Conservation (phyloP, 805 yeast genomes). For the Metschnikowia corniflorae region DNA sequence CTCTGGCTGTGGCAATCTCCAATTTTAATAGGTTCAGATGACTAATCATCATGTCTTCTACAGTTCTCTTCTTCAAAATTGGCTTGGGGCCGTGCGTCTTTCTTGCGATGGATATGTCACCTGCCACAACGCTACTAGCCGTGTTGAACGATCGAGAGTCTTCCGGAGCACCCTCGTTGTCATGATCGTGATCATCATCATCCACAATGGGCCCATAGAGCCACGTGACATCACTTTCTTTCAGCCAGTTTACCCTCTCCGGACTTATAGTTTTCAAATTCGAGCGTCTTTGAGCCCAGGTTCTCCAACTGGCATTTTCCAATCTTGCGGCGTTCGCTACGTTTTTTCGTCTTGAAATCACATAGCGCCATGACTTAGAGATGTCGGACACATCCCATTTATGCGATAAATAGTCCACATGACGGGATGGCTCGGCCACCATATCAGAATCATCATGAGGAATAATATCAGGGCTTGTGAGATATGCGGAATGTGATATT, state of each 20-base stretch:
- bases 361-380: conserved; percentile 93
- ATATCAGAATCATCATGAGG: conserved; percentile 88
- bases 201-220: conserved; percentile 83
- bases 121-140: conserved; percentile 43
- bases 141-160: conserved; percentile 20
- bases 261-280: conserved; percentile 79
- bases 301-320: conserved; percentile 79
- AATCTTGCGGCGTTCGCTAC: conserved; percentile 56
- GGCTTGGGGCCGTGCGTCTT: conserved; percentile 57
- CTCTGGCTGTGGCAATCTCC: conserved; percentile 37
- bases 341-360: conserved; percentile 75
- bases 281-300: conserved; percentile 83
- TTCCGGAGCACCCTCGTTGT: conserved; percentile 22
- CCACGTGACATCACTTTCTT: conserved; percentile 97
- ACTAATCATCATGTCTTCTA: conserved; percentile 73
- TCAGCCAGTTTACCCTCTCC: conserved; percentile 90
- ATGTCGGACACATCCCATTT: conserved; percentile 95
- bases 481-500: conserved; percentile 12
- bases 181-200: conserved; percentile 32
- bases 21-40: conserved; percentile 47
- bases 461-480: conserved; percentile 32
- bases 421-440: conserved; percentile 75
- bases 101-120: conserved; percentile 41
- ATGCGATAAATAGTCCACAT: conserved; percentile 93
- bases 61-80: conserved; percentile 81